These are phyloP conservation scores for Crithidia acanthocephali DNA, from an alignment of 208 protist species.

Conservation along the genomic window DNA sequence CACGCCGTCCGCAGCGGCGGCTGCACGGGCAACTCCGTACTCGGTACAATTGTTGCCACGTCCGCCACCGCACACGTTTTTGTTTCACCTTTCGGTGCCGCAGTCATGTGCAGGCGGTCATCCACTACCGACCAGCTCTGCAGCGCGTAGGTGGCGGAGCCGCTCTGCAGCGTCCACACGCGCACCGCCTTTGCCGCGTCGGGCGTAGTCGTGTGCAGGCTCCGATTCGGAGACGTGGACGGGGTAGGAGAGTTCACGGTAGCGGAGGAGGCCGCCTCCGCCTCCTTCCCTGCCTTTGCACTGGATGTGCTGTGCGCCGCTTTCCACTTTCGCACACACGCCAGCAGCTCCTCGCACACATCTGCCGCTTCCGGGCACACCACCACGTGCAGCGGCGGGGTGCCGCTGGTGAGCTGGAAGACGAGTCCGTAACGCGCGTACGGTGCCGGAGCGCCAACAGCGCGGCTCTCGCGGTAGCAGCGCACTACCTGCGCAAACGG, in stretches of 20 bases:
- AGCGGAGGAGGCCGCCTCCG: neutral
- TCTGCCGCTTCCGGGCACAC: constrained; percentile 48
- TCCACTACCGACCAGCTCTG: constrained; percentile 23
- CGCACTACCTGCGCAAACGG: constrained; percentile 27
- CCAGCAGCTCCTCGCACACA: constrained; percentile 40
- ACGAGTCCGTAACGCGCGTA: constrained; percentile 55
- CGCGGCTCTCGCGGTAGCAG: constrained; percentile 30
- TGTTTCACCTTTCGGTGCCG: neutral
- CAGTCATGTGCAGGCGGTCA: constrained; percentile 8
- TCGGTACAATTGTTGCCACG: constrained; percentile 2
- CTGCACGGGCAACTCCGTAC: constrained; percentile 27
- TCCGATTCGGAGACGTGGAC: neutral
- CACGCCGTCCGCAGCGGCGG: constrained; percentile 7
- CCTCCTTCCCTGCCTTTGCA: neutral
- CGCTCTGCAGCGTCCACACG: neutral
- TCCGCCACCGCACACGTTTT: constrained; percentile 8
- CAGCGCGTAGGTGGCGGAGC: constrained; percentile 7
- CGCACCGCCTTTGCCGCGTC: neutral
- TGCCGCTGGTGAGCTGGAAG: constrained; percentile 42
- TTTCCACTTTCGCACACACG: constrained; percentile 31
- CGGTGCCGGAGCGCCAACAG: constrained; percentile 29
- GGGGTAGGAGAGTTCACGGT: neutral
- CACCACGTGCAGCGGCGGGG: constrained; percentile 45
- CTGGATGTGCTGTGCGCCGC: neutral
- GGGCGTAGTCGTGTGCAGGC: neutral